Conservation (phyloP, 2,329 filamentous ascomycete species). For the Colletotrichum spaethianum region DNA sequence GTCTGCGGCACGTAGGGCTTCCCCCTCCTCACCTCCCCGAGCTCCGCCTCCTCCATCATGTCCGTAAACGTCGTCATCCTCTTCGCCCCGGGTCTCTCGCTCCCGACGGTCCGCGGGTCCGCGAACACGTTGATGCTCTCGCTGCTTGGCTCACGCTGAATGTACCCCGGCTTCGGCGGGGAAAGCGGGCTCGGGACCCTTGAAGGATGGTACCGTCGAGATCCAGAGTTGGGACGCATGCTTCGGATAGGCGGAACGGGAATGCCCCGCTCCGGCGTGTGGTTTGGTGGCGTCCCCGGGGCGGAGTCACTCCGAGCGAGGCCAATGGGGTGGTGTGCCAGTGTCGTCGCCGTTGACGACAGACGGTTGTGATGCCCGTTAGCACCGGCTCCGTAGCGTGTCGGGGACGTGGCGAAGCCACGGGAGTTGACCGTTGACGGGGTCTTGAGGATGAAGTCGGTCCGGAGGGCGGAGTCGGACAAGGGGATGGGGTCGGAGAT, state of each 20-base stretch:
- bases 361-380: slow-evolving; percentile 28
- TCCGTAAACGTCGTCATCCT: slow-evolving; percentile 65
- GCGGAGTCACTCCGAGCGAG: slow-evolving; percentile 33
- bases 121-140: slow-evolving; percentile 69
- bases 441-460: slow-evolving; percentile 66
- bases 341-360: slow-evolving; percentile 31
- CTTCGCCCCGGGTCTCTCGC: slow-evolving; percentile 44
- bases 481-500: slow-evolving; percentile 71
- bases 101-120: slow-evolving; percentile 59
- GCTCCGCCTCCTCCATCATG: slow-evolving; percentile 64
- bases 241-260: slow-evolving; percentile 53
- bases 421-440: slow-evolving; percentile 51
- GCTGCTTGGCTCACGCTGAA: slow-evolving; percentile 60
- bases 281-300: slow-evolving; percentile 18
- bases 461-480: slow-evolving; percentile 58
- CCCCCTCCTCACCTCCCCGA: slow-evolving; percentile 58
- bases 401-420: slow-evolving; percentile 44
- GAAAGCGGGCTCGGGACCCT: slow-evolving; percentile 44
- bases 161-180: slow-evolving; percentile 45
- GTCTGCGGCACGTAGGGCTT: slow-evolving; percentile 57
- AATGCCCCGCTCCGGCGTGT: slow-evolving; percentile 19
- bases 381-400: background rate
- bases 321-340: slow-evolving; percentile 35
- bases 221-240: slow-evolving; percentile 49
- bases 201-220: slow-evolving; percentile 35